Percentiles rank a stretch among this genome's conserved stretches.
phyloP scores from a whole-genome alignment of 306 rosid genomes.

The Pueraria montana region DNA sequence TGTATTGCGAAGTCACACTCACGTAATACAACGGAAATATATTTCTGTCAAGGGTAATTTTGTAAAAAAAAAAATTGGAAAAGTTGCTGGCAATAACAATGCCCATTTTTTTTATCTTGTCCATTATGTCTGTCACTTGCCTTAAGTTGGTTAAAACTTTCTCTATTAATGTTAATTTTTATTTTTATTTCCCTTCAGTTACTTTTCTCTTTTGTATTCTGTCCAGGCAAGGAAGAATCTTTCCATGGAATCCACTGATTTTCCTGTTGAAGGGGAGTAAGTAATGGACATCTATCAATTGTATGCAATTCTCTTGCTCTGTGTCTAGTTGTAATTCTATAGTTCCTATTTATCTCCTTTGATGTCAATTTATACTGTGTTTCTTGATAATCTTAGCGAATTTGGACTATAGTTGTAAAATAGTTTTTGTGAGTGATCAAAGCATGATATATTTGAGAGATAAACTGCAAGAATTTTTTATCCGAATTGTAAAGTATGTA shows the following conservation, averaged over 20 bases:
- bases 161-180: too few species aligned
- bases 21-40: too few species aligned
- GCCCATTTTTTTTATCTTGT: constrained; percentile 5
- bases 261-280: constrained; percentile 72
- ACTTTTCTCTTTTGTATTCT: constrained; percentile 33
- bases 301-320: constrained; percentile 25
- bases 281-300: constrained; percentile 54
- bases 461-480: constrained; percentile 25
- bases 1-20: too few species aligned
- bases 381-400: constrained; percentile 29
- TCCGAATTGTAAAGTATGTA: constrained; percentile 15
- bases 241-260: constrained; percentile 86
- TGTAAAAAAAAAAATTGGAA: too few species aligned
- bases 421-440: constrained; percentile 36
- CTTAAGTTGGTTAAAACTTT: too few species aligned
- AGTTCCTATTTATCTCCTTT: constrained; percentile 32
- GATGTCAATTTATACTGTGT: neutral
- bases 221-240: constrained; percentile 90
- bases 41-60: too few species aligned
- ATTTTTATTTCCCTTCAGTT: constrained; percentile 17
- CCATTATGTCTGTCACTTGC: constrained; percentile 39
- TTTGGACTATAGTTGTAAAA: neutral
- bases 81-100: too few species aligned
- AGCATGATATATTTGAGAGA: constrained; percentile 36
- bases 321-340: constrained; percentile 5